Evolutionary conservation across 176 grass and related monocot species (phyloP).

Genomic region (Carex littledalei): DNA sequence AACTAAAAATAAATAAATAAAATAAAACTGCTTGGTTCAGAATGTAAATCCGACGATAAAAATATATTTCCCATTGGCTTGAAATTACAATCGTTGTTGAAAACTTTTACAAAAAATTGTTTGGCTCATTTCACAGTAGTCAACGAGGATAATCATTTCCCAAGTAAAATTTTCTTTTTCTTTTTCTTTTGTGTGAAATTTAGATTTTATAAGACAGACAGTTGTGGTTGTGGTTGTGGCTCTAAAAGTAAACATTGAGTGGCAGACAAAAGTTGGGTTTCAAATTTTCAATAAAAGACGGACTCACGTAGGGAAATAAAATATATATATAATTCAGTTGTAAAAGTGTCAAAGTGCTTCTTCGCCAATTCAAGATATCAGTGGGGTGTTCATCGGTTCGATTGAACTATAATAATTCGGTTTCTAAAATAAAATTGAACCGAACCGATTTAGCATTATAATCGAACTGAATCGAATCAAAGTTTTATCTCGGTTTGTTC

Average conservation of each 20-base stretch:
- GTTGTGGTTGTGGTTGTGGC: background rate
- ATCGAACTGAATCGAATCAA: too few relatives aligned
- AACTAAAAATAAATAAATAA: too few relatives aligned
- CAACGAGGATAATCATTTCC: background rate
- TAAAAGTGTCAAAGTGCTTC: background rate
- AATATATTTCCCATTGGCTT: background rate
- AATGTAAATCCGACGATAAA: too few relatives aligned
- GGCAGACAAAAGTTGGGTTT: background rate
- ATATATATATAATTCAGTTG: background rate
- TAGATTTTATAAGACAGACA: background rate
- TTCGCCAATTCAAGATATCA: background rate
- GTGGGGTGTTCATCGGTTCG: too few relatives aligned
- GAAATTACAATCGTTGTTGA: background rate
- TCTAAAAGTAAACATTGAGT: background rate
- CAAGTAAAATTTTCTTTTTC: background rate
- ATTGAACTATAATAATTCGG: too few relatives aligned
- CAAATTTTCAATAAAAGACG: background rate
- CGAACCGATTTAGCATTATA: too few relatives aligned
- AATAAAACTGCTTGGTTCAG: too few relatives aligned
- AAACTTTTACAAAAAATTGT: too few relatives aligned
- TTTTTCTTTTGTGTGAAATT: background rate
- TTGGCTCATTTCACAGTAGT: background rate
- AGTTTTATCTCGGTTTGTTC: too few relatives aligned
- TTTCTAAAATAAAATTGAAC: too few relatives aligned
- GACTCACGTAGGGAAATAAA: background rate